Evolutionary conservation across 1,284 basidiomycete genomes (phyloP), one percentile per base, ranked within the genome.

Genomic region (Abortiporus biennis): DNA sequence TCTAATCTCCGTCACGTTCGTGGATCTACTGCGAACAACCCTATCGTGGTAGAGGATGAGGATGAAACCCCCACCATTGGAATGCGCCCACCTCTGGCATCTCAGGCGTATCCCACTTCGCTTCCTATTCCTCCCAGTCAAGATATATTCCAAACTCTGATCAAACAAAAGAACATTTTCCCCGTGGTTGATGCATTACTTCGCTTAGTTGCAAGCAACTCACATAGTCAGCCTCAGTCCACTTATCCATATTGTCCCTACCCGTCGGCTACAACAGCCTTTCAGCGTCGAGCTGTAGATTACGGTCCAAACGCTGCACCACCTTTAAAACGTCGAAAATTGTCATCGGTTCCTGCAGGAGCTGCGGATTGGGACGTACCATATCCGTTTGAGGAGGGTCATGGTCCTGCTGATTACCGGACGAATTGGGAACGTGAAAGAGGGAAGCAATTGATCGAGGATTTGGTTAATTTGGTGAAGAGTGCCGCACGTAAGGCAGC

Each of bases 341-440:
- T 87, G 6, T 70, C 68, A 43, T 60, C 66, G 8, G 83, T 88
- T 3, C 85, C 85, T 27, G 85, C 85, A 20, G 85, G 85, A 6
- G 85, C 85, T 5, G 68, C 59, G 3, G 83, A 86, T 55, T 88
- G 85, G 85, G 82, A 87, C 51, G 72, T 86, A 0, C 85, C 85
- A 1, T 88, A 80, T 56, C 85, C 85, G 6, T 87, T 87, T 49
- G 61, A 66, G 15, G 62, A 68, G 30, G 84, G 82, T 21, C 79
- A 88, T 51, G 85, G 81, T 1, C 81, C 85, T 1, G 58, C 70
- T 16, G 63, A 68, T 16, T 87, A 86, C 56, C 66, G 63, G 5
- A 55, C 64, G 37, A 75, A 64, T 24, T 86, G 85, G 85, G 72
- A 77, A 47, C 68, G 63, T 39, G 71, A 80, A 31, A 72, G 84